Percentiles rank a stretch among this genome's conserved stretches.
These are phyloP conservation scores for Ophiorrhiza pumila DNA, from an alignment of 257 asterid genomes.

Conservation along the genomic window DNA sequence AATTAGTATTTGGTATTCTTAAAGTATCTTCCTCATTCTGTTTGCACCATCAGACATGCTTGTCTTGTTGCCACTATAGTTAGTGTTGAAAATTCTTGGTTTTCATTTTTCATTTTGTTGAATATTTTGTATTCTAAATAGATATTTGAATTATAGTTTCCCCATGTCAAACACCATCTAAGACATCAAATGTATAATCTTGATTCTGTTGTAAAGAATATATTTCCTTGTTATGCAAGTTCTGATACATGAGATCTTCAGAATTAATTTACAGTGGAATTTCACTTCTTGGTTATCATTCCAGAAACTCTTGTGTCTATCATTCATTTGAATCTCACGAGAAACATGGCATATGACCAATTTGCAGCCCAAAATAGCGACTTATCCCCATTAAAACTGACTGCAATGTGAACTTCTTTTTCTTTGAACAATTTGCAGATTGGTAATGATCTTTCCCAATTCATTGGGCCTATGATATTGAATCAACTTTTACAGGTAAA, in stretches of 20 bases:
- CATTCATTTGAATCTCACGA: background rate
- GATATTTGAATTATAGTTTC: background rate
- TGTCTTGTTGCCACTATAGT: background rate
- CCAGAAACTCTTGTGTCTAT: background rate
- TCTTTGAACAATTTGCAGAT: constrained; percentile 56
- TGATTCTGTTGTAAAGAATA: background rate
- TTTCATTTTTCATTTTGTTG: background rate
- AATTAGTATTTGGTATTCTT: background rate
- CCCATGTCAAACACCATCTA: background rate
- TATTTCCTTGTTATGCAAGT: background rate
- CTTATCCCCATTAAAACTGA: constrained; percentile 13
- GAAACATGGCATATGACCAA: too few relatives aligned
- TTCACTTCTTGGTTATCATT: background rate
- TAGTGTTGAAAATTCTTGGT: background rate
- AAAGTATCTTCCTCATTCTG: background rate
- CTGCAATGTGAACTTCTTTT: background rate
- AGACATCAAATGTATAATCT: background rate
- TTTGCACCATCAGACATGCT: background rate
- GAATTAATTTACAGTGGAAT: too few relatives aligned
- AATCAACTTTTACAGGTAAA: constrained; percentile 74
- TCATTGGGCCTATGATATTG: constrained; percentile 82
- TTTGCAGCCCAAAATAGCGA: background rate
- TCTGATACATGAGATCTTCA: background rate
- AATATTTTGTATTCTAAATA: background rate
- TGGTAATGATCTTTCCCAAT: constrained; percentile 77